These are phyloP conservation scores for Aristolochia fimbriata DNA, from an alignment of 164 flowering plant species.

Conservation along the genomic window DNA sequence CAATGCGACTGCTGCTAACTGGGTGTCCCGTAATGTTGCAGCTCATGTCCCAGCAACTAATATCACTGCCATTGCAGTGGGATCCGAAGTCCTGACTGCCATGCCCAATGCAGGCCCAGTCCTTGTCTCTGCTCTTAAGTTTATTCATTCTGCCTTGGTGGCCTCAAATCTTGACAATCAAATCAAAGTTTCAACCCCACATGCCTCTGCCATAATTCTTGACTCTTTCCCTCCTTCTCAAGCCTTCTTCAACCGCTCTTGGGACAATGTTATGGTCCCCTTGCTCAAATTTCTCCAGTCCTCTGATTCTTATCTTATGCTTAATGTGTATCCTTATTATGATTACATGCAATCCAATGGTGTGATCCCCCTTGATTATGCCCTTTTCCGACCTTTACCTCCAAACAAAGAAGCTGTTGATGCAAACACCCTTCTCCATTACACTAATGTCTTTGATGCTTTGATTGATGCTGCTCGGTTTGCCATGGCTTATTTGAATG, in stretches of 20 bases:
- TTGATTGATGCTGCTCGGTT: slow-evolving; percentile 77
- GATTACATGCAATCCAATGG: slow-evolving; percentile 75
- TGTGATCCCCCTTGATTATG: slow-evolving; percentile 73
- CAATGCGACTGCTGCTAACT: slow-evolving; percentile 83
- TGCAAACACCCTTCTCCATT: slow-evolving; percentile 71
- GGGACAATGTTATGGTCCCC: slow-evolving; percentile 60
- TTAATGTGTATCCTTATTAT: slow-evolving; percentile 81
- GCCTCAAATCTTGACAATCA: slow-evolving; percentile 63
- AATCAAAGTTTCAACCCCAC: slow-evolving; percentile 78
- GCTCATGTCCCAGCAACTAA: slow-evolving; percentile 75
- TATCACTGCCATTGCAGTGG: slow-evolving; percentile 79
- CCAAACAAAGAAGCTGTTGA: slow-evolving; percentile 90
- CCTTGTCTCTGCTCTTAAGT: slow-evolving; percentile 58
- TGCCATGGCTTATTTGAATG: slow-evolving; percentile 64
- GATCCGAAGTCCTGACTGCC: slow-evolving; percentile 67
- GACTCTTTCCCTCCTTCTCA: slow-evolving; percentile 91
- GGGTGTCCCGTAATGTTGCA: slow-evolving; percentile 66
- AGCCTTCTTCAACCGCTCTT: slow-evolving; percentile 75
- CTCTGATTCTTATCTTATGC: slow-evolving; percentile 65
- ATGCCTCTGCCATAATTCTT: slow-evolving; percentile 62
- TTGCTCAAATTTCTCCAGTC: slow-evolving; percentile 65
- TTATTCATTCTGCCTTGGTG: slow-evolving; percentile 68
- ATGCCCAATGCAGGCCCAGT: slow-evolving; percentile 85
- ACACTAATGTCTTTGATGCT: slow-evolving; percentile 87
- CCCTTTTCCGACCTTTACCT: slow-evolving; percentile 68